These are phyloP conservation scores for Ulota crispa DNA, from an alignment of 225 moss, liverwort and hornwort species.

Conservation along the genomic window DNA sequence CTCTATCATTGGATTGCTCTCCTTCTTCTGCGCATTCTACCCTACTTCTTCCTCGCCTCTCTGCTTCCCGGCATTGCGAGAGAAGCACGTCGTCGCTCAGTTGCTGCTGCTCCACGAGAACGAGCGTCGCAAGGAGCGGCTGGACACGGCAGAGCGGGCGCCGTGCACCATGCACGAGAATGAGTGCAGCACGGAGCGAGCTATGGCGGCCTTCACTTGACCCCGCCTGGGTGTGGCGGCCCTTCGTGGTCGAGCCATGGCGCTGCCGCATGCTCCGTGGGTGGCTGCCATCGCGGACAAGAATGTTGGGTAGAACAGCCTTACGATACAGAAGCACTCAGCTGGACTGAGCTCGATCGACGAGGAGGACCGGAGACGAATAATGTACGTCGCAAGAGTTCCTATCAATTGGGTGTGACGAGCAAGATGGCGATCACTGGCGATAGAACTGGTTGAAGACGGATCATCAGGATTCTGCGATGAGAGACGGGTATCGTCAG, in stretches of 20 bases:
- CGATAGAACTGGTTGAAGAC: not conserved
- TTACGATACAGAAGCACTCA: not conserved
- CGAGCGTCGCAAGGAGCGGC: conserved; percentile 22
- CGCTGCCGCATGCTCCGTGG: not conserved
- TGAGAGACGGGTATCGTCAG: conserved; percentile 3
- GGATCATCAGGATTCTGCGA: not conserved
- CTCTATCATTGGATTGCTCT: conserved; percentile 28
- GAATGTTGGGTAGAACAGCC: no score
- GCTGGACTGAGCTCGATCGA: not conserved
- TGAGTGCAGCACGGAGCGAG: conserved; percentile 25
- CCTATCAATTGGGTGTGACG: not conserved
- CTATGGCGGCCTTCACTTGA: conserved; percentile 61
- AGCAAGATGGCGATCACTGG: not conserved
- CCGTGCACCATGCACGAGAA: conserved; percentile 31
- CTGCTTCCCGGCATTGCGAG: not conserved
- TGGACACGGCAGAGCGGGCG: conserved; percentile 28
- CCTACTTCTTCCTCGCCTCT: not conserved
- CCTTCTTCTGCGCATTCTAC: not conserved
- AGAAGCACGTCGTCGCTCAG: not conserved
- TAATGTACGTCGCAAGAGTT: not conserved
- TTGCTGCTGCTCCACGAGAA: conserved; percentile 38
- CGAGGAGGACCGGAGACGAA: not conserved
- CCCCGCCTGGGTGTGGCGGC: conserved; percentile 33
- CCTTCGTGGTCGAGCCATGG: not conserved
- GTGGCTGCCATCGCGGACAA: conserved; percentile 28